phyloP scores from a whole-genome alignment of 1,284 basidiomycete genomes.

The Ustilago shanxiensis region DNA sequence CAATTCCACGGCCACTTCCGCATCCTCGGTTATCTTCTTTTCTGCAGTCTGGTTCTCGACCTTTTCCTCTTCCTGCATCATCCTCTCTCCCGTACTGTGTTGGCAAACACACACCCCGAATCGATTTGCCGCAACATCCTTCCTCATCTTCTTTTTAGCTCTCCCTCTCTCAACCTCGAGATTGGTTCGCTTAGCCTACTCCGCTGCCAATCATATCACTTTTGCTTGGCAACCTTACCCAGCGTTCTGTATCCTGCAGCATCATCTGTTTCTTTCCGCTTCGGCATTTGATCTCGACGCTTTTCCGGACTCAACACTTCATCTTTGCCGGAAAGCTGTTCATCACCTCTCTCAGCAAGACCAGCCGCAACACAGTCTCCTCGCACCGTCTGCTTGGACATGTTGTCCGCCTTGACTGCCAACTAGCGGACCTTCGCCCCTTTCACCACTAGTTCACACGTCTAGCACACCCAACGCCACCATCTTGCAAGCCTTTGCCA shows the following conservation, averaged over 20 bases:
- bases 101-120: not conserved
- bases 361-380: not conserved
- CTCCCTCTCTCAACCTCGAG: not conserved
- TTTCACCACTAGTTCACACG: not conserved
- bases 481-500: not conserved
- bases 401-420: not conserved
- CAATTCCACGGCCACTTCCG: not conserved
- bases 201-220: not conserved
- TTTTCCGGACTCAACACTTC: not conserved
- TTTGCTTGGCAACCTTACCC: not conserved
- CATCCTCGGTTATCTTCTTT: not conserved
- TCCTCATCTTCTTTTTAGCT: not conserved
- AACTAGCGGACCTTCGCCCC: not conserved
- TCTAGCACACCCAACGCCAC: not conserved
- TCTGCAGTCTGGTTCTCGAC: not conserved
- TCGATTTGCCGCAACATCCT: not conserved
- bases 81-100: not conserved
- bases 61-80: not conserved
- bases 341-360: not conserved
- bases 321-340: not conserved
- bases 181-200: not conserved
- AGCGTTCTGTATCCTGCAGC: not conserved
- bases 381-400: not conserved
- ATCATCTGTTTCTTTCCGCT: conserved; percentile 4
- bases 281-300: not conserved